These are phyloP conservation scores for Corymbia maculata DNA, from an alignment of 345 rosid species.

Conservation along the genomic window DNA sequence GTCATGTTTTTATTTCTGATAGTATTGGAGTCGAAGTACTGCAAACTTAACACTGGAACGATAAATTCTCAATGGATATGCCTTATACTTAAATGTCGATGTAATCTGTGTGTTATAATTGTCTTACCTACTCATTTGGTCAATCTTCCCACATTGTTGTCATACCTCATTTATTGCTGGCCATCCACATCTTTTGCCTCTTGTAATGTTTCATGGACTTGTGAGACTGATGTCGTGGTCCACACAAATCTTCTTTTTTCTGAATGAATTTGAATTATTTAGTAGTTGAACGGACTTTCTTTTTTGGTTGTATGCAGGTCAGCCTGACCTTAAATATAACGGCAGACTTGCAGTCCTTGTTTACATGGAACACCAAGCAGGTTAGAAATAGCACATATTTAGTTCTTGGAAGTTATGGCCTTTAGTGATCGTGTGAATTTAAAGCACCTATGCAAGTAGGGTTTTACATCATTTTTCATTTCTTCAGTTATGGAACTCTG, in stretches of 20 bases:
- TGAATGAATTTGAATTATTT: neutral
- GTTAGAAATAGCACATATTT: constrained; percentile 16
- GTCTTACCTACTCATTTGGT: neutral
- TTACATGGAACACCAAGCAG: constrained; percentile 99
- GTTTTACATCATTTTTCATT: neutral
- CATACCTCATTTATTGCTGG: neutral
- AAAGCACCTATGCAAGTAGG: neutral
- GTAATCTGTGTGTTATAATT: neutral
- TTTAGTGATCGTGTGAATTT: neutral
- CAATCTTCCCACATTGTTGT: neutral
- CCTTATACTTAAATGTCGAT: neutral
- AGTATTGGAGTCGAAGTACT: neutral
- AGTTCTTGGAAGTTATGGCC: neutral
- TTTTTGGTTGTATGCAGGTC: constrained; percentile 40
- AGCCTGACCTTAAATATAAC: constrained; percentile 81
- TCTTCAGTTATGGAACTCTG: neutral
- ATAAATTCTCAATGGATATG: neutral
- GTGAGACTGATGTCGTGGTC: neutral
- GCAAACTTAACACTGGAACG: neutral
- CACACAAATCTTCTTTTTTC: neutral
- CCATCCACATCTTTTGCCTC: neutral
- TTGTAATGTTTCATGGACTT: neutral
- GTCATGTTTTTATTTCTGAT: neutral
- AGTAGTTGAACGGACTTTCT: neutral
- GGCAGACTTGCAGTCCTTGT: constrained; percentile 78